Conservation (phyloP, 2,329 filamentous ascomycete species). For the Fusarium albosuccineum region DNA sequence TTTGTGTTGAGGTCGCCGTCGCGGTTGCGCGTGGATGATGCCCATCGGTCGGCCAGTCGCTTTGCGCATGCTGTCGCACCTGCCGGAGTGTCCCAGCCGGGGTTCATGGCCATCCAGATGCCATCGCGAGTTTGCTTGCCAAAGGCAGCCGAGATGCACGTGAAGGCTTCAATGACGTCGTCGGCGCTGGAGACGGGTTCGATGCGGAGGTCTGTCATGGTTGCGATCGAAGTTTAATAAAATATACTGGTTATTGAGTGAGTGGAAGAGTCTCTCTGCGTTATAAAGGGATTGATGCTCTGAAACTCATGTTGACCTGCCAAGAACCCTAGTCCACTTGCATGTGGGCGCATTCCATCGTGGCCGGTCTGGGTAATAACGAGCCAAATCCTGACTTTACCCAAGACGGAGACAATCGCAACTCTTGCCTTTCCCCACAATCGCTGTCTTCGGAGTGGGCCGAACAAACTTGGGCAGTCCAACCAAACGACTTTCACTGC, state of each 20-base stretch:
- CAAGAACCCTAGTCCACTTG: background rate
- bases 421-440: background rate
- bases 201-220: slow-evolving; percentile 34
- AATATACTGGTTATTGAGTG: background rate
- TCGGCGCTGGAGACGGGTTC: slow-evolving; percentile 46
- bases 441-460: too few relatives aligned
- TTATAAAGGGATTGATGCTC: background rate
- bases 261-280: background rate
- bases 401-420: background rate
- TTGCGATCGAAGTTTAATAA: background rate
- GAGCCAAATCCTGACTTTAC: background rate
- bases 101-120: slow-evolving; percentile 65
- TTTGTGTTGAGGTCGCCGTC: slow-evolving; percentile 62
- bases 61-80: slow-evolving; percentile 55
- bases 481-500: too few relatives aligned
- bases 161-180: slow-evolving; percentile 47
- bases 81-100: slow-evolving; percentile 65
- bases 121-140: slow-evolving; percentile 64
- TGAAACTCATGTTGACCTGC: background rate
- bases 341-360: background rate
- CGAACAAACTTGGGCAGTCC: too few relatives aligned
- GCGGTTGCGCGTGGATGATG: slow-evolving; percentile 53
- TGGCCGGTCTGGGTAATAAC: background rate
- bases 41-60: slow-evolving; percentile 59
- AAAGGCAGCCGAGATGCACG: slow-evolving; percentile 54